Conservation (phyloP, 164 flowering plant species). For the Macadamia tetraphylla region DNA sequence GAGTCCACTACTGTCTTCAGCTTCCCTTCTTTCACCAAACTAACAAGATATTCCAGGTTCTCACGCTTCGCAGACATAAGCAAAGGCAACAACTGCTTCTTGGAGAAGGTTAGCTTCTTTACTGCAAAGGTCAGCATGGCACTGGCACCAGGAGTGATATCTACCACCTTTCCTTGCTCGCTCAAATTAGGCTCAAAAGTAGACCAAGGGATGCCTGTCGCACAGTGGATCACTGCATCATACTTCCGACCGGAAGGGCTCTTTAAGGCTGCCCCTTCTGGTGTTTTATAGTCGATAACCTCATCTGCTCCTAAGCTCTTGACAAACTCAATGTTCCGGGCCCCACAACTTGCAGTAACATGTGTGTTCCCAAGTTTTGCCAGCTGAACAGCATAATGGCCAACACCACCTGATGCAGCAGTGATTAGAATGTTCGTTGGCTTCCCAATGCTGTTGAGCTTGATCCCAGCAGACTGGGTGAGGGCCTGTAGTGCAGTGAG, state of each 20-base stretch:
- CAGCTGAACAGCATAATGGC: constrained; percentile 48
- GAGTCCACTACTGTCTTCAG: constrained; percentile 44
- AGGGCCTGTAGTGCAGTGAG: constrained; percentile 44
- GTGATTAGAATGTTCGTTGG: constrained; percentile 39
- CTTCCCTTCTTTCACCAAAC: constrained; percentile 45
- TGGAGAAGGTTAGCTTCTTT: constrained; percentile 40
- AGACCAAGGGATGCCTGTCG: constrained; percentile 39
- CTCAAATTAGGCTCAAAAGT: constrained; percentile 43
- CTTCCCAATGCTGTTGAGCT: constrained; percentile 32
- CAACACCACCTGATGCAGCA: constrained; percentile 55
- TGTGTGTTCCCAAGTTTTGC: constrained; percentile 50
- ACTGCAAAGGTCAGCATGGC: constrained; percentile 22
- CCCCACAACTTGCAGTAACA: constrained; percentile 55
- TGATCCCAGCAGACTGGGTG: constrained; percentile 37
- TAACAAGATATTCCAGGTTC: constrained; percentile 33
- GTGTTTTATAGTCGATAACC: constrained; percentile 44
- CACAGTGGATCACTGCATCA: constrained; percentile 44
- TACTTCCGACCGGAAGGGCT: constrained; percentile 53
- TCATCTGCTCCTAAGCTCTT: constrained; percentile 53
- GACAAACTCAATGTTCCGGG: constrained; percentile 43
- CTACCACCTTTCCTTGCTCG: constrained; percentile 38
- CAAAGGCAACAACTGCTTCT: constrained; percentile 36
- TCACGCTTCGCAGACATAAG: constrained; percentile 20
- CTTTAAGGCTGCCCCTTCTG: constrained; percentile 40
- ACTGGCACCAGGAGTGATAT: constrained; percentile 26